Percentiles rank a stretch among this genome's conserved stretches.
Evolutionary conservation across 768 basidiomycete species (phyloP).

Genomic region (Leucogyrophana mollusca): DNA sequence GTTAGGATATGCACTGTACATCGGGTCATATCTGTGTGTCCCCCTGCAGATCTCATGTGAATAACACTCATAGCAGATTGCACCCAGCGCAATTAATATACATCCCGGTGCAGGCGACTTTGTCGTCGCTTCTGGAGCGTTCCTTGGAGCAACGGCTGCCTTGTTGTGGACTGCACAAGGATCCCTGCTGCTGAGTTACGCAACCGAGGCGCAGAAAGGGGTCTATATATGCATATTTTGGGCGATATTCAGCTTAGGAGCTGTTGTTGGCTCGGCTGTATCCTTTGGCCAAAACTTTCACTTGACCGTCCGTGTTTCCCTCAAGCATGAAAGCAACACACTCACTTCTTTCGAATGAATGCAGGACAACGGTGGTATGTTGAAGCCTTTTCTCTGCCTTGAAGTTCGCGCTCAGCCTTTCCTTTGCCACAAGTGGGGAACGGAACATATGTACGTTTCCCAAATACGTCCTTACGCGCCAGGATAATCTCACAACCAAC

Average conservation of each 20-base stretch:
- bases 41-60: background rate
- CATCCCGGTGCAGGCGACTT: slow-evolving; percentile 59
- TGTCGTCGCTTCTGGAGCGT: slow-evolving; percentile 65
- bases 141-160: slow-evolving; percentile 67
- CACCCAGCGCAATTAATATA: slow-evolving; percentile 61
- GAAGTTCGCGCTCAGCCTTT: background rate
- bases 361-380: slow-evolving; percentile 27
- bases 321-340: too few species aligned
- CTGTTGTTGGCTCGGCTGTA: slow-evolving; percentile 72
- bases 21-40: slow-evolving; percentile 66
- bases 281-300: slow-evolving; percentile 69
- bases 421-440: slow-evolving; percentile 47
- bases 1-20: slow-evolving; percentile 71
- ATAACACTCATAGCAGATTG: background rate
- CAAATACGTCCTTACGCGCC: background rate
- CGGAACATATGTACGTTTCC: slow-evolving; percentile 64
- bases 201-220: slow-evolving; percentile 74
- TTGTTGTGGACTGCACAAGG: slow-evolving; percentile 81
- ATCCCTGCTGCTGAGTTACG: slow-evolving; percentile 75
- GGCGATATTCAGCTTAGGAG: slow-evolving; percentile 80
- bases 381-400: background rate
- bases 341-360: too few species aligned
- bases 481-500: slow-evolving; percentile 33
- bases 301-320: slow-evolving; percentile 44
- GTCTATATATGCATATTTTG: slow-evolving; percentile 75